These are phyloP conservation scores for Phycomyces nitens DNA, from an alignment of 192 early-diverging fungal species.

Conservation along the genomic window DNA sequence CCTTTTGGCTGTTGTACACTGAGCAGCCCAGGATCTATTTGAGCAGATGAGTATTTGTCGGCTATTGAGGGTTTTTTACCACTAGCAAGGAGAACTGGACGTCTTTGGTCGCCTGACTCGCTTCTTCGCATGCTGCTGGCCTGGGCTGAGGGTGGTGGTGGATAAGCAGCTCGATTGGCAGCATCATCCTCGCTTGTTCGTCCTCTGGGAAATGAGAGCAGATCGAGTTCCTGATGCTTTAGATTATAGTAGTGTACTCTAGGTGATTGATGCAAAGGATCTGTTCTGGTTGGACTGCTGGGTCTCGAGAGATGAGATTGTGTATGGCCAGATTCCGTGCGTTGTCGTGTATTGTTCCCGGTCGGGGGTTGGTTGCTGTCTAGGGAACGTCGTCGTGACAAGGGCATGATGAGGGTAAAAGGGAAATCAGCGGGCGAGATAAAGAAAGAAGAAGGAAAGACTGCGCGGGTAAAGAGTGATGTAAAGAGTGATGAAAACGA, in stretches of 20 bases:
- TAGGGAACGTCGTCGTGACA: background rate
- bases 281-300: conserved; percentile 2
- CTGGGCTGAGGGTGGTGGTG: background rate
- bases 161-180: background rate
- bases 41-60: background rate
- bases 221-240: background rate
- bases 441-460: too few relatives aligned
- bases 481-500: too few relatives aligned
- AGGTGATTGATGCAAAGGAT: background rate
- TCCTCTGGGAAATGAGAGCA: background rate
- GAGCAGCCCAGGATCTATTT: background rate
- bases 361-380: background rate
- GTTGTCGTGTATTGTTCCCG: background rate
- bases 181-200: background rate
- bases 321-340: background rate
- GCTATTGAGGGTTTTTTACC: background rate
- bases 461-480: too few relatives aligned
- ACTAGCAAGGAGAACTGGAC: background rate
- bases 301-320: background rate
- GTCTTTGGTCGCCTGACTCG: background rate
- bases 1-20: conserved; percentile 10
- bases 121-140: background rate
- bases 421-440: too few relatives aligned
- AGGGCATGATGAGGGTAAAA: background rate
- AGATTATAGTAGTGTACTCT: background rate